Base-by-base conservation (phyloP, 306 rosid species). In the Cicer cuneatum region DNA sequence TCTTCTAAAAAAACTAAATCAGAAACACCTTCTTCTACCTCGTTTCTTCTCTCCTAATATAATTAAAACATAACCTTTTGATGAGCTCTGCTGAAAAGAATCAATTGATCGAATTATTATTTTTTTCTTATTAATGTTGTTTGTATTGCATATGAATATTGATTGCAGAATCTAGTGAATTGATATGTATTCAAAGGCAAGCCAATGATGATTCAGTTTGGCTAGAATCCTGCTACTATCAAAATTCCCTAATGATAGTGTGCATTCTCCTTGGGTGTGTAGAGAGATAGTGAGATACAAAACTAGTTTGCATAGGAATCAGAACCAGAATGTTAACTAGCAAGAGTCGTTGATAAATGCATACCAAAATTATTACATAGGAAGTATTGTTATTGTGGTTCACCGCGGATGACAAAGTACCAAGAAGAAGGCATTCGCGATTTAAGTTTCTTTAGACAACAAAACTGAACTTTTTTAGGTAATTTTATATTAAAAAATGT, bases 181-280 rank as follows among this genome's bases (percentile, higher is more conserved):
- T 95, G 96, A 41, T 86, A 83, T 77, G 87, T 87, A 77, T 91
- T 88, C 78, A 90, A 88, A 87, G 91, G 95, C 73, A 94, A 94
- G 85, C 95, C 98, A 66, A 88, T 94, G 96, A 87, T 91, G 48
- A 88, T 91, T 67, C 97, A 91, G 83, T 93, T 91, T 77, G 97
- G 96, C 52, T 87, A 94, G 37, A 93, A 87, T 84, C 90, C 92
- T 49, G 85, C 78, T 14, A 88, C 90, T 54, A 85, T 8, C 57
- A 49, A 43, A 56, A 42, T 35, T 59, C 43, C 19, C 42, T 8
- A 59, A 71, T 61, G 40, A 18, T 67, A 13, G 42, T 2, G 21
- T 9, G 19, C 66, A 65, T 41, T 58, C 29, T 57, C 66, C 37
- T 60, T 13, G 66, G 65, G 38, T 24, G 61, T 71, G 46, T 14